Base-by-base conservation (phyloP, 495 filamentous ascomycete species). In the Entonaema liquescens region DNA sequence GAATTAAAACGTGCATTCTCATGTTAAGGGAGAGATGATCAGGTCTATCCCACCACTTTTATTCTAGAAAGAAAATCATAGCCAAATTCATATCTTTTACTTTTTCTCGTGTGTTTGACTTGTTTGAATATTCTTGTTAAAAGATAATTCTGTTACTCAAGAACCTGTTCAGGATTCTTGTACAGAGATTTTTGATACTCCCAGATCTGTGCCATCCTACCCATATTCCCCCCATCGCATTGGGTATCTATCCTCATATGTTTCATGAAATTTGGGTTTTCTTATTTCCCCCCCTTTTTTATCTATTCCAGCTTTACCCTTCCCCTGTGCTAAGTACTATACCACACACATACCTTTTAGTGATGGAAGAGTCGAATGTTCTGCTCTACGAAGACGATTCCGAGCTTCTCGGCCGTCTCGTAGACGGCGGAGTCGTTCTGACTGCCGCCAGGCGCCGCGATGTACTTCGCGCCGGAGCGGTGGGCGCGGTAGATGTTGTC, bases 401-500 rank as follows among this genome's bases (percentile, higher is more conserved):
- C 92, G 52, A 96, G 86, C 85, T 95, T 92, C 84, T 95, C 92
- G 17, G 95, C 93, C n/a, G 94, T 93, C 77, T 92, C 90, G 74
- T 97, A 93, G 28, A 98, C 95, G 38, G 90, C 87, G 44, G 82
- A 80, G 78, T 99, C 96, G 76, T 97, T 98, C 80, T 97, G 93
- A 80, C 94, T 97, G 61, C 95, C 95, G 44, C 86, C 90, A 17
- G 95, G 95, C 58, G 94, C 94, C 49, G 96, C 94, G 67, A 98
- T 89, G 83, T 97, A 99, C 84, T 97, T 98, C 68, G 88, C 95
- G 23, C 95, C 95, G 21, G 92, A 97, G 68, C 93, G 86, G 58
- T 86, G 88, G 44, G 93, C 93, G 63, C 95, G 88, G 87, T 95
- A 97, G 66, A 99, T 90, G 74, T 99, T 99, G 86, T 98, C 95